Base-by-base conservation (phyloP, 371 early-diverging fungal species). In the Enterocytospora artemiae region DNA sequence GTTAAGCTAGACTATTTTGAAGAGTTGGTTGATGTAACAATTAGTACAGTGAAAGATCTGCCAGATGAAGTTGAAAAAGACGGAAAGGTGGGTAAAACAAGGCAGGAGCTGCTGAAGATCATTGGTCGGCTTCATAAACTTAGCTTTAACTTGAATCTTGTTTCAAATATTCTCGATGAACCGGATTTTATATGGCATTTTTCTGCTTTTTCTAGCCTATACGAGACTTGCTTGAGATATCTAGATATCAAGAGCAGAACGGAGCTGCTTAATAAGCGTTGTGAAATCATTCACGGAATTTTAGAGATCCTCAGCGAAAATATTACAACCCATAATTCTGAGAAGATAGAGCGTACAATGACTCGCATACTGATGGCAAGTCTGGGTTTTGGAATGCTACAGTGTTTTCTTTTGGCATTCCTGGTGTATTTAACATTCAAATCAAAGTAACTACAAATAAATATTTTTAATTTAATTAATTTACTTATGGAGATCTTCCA, bases 131-230 rank as follows among this genome's bases (percentile, higher is more conserved):
- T 79, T 16, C 73, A 79, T 56, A 67, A 61, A 39, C 59, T 79
- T 1, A 63, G 73, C 32, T 71, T 79, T 43, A 74, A 75, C 46
- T 48, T 79, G 30, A 76, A 79, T 65, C 53, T 79, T 20, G 74
- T 68, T 1, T 72, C 79, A 20, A 79, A 77, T 60, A 79, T 79
- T 60, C 58, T 79, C 33, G 77, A 74, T 51, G 75, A 76, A 44
- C 79, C 79, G 32, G 79, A 79, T 32, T 65, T 79, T 28, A 63
- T 79, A 0, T 79, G 79, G 79, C 63, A 76, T 50, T 75, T 72
- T 65, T 71, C 74, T 1, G 64, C 60, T 20, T 79, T 69, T 67
- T 70, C 75, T 12, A 52, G 71, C 0, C 44, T 79, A 14, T 79
- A 79, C 55, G 77, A 74, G 49, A 71, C 71, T 33, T 76, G 81